Evolutionary conservation across 441 rosid genomes (phyloP).

Genomic region (Jatropha podagrica): DNA sequence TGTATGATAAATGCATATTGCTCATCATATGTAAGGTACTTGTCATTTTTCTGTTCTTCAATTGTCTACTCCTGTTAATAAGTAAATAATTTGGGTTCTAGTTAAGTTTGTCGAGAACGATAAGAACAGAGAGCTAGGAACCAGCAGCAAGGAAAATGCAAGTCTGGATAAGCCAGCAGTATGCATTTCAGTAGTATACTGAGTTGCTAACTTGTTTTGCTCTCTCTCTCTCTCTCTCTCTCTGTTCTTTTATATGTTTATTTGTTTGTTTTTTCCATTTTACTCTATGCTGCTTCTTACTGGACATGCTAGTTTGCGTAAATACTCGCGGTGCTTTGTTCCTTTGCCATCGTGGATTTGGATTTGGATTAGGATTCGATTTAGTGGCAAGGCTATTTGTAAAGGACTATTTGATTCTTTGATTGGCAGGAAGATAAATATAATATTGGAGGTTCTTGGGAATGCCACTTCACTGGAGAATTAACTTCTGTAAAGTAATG

Average conservation of each 20-base stretch:
- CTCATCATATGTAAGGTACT: conserved; percentile 2
- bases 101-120: background rate
- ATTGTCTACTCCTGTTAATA: background rate
- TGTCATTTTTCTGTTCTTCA: background rate
- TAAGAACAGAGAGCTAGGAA: too few species aligned
- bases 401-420: too few species aligned
- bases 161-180: too few species aligned
- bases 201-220: too few species aligned
- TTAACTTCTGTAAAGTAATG: background rate
- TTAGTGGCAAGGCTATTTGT: background rate
- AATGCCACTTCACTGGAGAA: background rate
- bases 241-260: background rate
- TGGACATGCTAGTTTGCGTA: background rate
- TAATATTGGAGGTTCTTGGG: background rate
- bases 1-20: conserved; percentile 27
- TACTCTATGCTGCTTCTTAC: background rate
- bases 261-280: too few species aligned
- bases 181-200: too few species aligned
- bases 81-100: background rate
- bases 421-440: too few species aligned
- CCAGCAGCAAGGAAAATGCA: too few species aligned
- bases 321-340: background rate
- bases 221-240: too few species aligned
- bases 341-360: background rate
- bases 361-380: background rate